phyloP scores from a whole-genome alignment of 129 eudicot genomes.

The Centella asiatica region DNA sequence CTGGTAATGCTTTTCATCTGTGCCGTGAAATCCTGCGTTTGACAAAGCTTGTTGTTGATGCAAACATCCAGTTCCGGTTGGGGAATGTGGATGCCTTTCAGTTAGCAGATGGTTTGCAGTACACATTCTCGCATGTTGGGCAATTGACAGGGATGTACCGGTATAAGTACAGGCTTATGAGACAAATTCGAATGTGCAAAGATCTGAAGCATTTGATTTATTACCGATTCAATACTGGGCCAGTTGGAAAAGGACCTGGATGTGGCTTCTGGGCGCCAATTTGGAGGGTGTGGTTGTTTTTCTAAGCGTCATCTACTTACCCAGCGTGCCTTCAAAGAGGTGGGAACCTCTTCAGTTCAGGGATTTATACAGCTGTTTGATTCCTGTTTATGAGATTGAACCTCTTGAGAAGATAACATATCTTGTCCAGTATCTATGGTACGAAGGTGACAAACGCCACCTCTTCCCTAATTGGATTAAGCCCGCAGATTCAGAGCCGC shows the following conservation, averaged over 20 bases:
- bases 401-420: conserved; percentile 98
- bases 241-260: conserved; percentile 98
- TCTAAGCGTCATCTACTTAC: conserved; percentile 97
- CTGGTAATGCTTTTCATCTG: conserved; percentile 95
- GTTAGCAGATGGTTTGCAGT: conserved; percentile 95
- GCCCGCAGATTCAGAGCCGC: conserved; percentile 99
- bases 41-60: conserved; percentile 99
- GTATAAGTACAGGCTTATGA: conserved; percentile 90
- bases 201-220: conserved; percentile 89
- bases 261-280: conserved; percentile 99
- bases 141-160: conserved; percentile 99
- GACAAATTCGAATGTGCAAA: conserved; percentile 94
- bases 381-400: conserved; percentile 97
- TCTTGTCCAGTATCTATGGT: conserved; percentile 94
- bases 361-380: conserved; percentile 92
- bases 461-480: conserved; percentile 98
- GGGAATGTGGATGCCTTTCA: conserved; percentile 99
- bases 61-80: conserved; percentile 94
- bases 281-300: conserved; percentile 99
- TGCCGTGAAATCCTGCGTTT: conserved; percentile 96
- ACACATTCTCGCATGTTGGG: conserved; percentile 95
- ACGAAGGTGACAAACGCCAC: conserved; percentile 96
- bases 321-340: conserved; percentile 98
- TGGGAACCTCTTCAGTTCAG: conserved; percentile 68
- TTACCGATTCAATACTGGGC: conserved; percentile 91